Evolutionary conservation across 345 rosid genomes (phyloP), one percentile per base, ranked within the genome.

Genomic region (Lagerstroemia speciosa): DNA sequence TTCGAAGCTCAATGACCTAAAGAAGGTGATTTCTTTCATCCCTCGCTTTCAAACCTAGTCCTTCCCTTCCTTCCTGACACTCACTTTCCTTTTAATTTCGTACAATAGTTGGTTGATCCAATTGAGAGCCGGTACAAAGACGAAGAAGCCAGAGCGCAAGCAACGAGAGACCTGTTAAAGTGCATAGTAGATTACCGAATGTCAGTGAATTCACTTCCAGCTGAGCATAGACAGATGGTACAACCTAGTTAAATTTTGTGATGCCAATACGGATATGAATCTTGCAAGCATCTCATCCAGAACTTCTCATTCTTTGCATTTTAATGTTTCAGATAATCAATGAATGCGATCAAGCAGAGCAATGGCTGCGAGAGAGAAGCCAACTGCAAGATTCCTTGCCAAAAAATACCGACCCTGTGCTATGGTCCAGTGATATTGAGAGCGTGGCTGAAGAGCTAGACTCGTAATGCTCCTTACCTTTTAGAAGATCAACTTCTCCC

Each of bases 281-380:
- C 60, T 19, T 50, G 17, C 57, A 16, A 50, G 27, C 57, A 19
- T 50, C 57, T 50, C 57, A 50, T 50, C 24, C 27, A n/a, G 57
- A 2, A 61, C 41, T 65, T 19, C 29, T 62, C 30, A 8, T 11
- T 19, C 17, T 62, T 68, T 14, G 71, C 48, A 60, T 72, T 60
- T 50, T 38, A 38, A 64, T 69, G 63, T 76, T 75, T 67, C 79
- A 85, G 89, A 76, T 85, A 64, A 34, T 61, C 66, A 65, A 72
- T 9, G 87, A 78, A 70, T 85, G 89, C 76, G 62, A 76, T 57
- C 78, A 73, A 79, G 87, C 85, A 3, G 89, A 85, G 75, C 74
- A 83, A 62, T 85, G 89, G 89, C 77, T 85, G 17, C 77, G 81
- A 72, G 86, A 83, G 77, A 78, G 74, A 79, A 75, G 52, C 68